phyloP scores from a whole-genome alignment of 495 filamentous ascomycete genomes.

The Xylaria telfairii region DNA sequence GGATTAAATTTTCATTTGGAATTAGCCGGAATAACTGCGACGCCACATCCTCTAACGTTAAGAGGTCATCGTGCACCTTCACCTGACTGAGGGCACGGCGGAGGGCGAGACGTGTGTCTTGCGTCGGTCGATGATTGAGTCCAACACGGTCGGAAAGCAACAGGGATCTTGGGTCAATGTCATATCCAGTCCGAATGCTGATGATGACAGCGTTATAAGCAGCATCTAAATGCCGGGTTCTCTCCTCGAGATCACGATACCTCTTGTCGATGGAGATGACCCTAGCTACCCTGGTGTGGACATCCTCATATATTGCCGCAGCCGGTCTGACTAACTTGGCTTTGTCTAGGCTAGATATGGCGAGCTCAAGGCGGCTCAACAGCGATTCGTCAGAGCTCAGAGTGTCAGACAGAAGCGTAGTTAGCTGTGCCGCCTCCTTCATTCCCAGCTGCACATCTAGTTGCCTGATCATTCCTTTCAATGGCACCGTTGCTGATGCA shows the following conservation, averaged over 20 bases:
- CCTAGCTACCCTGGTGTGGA: slow-evolving; percentile 9
- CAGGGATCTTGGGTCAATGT: background rate
- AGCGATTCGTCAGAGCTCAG: background rate
- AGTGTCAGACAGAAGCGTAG: background rate
- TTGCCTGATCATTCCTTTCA: background rate
- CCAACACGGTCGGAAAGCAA: background rate
- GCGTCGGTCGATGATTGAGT: background rate
- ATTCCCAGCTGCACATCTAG: background rate
- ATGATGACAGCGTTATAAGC: slow-evolving; percentile 12
- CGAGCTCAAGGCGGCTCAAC: background rate
- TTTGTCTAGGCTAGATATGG: slow-evolving; percentile 9
- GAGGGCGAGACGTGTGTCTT: background rate
- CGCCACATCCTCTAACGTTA: slow-evolving; percentile 1
- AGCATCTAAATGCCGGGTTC: background rate
- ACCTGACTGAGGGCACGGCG: slow-evolving; percentile 8
- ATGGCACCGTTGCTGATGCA: background rate
- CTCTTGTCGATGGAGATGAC: slow-evolving; percentile 17
- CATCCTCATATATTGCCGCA: background rate
- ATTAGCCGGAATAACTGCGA: slow-evolving; percentile 6
- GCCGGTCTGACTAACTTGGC: background rate
- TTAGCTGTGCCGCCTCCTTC: background rate
- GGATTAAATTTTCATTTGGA: slow-evolving; percentile 5
- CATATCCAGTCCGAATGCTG: slow-evolving; percentile 8
- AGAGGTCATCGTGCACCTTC: background rate
- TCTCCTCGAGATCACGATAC: slow-evolving; percentile 13